Evolutionary conservation across 2,329 filamentous ascomycete genomes (phyloP).

Genomic region (Fusarium tupiense): DNA sequence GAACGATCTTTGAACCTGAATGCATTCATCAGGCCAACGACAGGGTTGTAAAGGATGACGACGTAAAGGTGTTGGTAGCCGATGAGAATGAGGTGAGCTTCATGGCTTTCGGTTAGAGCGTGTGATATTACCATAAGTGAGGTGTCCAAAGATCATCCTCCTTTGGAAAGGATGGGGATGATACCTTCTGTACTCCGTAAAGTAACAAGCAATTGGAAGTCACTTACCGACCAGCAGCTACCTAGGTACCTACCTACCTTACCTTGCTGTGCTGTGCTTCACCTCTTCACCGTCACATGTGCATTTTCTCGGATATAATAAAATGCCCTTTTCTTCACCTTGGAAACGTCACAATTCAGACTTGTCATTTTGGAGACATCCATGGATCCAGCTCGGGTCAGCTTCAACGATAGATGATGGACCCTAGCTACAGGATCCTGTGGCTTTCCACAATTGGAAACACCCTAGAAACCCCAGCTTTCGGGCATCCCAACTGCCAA

Average conservation of each 20-base stretch:
- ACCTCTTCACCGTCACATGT: constrained; percentile 15
- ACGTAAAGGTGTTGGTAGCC: constrained; percentile 3
- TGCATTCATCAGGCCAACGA: constrained; percentile 4
- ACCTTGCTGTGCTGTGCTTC: neutral
- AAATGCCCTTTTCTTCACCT: constrained; percentile 3
- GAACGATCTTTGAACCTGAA: constrained; percentile 4
- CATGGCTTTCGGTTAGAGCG: constrained; percentile 11
- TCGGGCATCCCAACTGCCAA: constrained; percentile 1
- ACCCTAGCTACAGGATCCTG: constrained; percentile 16
- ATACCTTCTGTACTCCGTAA: neutral
- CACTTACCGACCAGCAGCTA: neutral
- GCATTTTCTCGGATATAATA: neutral
- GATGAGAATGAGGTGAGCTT: constrained; percentile 13
- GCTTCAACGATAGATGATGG: neutral
- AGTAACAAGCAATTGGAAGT: neutral
- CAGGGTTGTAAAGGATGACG: constrained; percentile 2
- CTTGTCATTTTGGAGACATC: constrained; percentile 12
- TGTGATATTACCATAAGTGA: neutral
- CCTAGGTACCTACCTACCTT: neutral
- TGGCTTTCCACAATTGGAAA: constrained; percentile 23
- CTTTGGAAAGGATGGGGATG: neutral
- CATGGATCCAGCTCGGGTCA: constrained; percentile 14
- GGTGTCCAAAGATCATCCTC: neutral
- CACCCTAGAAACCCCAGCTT: constrained; percentile 30
- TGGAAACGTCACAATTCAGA: constrained; percentile 32